These are phyloP conservation scores for Mucor racemosus DNA, from an alignment of 371 early-diverging fungal genomes.

Conservation along the genomic window DNA sequence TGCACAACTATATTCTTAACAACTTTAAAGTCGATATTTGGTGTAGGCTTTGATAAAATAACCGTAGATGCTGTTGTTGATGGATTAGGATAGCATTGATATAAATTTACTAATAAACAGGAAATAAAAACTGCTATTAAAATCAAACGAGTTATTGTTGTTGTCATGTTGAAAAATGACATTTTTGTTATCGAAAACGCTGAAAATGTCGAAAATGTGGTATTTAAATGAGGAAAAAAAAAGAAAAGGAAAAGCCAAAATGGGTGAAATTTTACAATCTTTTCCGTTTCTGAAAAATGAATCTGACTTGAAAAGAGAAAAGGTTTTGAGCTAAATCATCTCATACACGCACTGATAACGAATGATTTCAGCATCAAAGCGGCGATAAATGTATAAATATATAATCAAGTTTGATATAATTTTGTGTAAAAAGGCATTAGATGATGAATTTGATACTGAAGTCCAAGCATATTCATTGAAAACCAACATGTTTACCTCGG, in stretches of 20 bases:
- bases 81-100: constrained; percentile 1
- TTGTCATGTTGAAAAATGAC: not conserved
- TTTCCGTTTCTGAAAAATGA: not conserved
- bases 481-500: not conserved
- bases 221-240: constrained; percentile 5
- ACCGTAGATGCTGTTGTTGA: not conserved
- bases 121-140: not conserved
- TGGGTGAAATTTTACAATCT: too few species aligned
- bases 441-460: too few species aligned
- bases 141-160: constrained; percentile 1
- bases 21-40: not conserved
- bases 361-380: constrained; percentile 14
- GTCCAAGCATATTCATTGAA: too few species aligned
- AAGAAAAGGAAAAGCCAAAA: not conserved
- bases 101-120: not conserved
- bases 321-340: constrained; percentile 2
- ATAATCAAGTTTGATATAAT: not conserved
- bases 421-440: too few species aligned
- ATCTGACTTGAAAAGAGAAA: constrained; percentile 14
- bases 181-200: not conserved
- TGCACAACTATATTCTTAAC: not conserved
- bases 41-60: not conserved
- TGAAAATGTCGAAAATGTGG: not conserved
- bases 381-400: constrained; percentile 7
- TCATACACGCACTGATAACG: not conserved